A percentile compares a stretch with the other conserved stretches of the same genome.
These are phyloP conservation scores for Akanthomyces uredinophilus DNA, from an alignment of 2,329 filamentous ascomycete species.

Conservation along the genomic window DNA sequence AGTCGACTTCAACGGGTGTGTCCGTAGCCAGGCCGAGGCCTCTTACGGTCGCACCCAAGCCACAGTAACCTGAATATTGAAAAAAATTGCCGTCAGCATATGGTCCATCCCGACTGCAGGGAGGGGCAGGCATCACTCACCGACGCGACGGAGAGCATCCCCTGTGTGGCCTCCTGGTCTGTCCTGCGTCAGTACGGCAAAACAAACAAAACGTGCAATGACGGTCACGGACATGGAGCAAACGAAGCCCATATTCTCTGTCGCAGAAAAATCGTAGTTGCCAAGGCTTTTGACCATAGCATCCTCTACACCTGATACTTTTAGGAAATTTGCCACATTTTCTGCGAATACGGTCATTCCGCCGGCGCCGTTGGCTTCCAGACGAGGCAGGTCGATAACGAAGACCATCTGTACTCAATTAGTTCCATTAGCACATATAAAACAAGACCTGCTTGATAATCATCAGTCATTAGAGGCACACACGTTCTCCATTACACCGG, in stretches of 20 bases:
- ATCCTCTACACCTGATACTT: slow-evolving; percentile 59
- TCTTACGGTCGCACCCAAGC: slow-evolving; percentile 63
- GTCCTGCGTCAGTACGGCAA: slow-evolving; percentile 17
- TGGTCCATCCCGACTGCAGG: neutral
- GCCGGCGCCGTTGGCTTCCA: slow-evolving; percentile 30
- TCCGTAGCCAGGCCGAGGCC: slow-evolving; percentile 56
- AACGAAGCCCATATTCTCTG: slow-evolving; percentile 69
- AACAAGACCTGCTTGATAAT: neutral
- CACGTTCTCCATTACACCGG: slow-evolving; percentile 79
- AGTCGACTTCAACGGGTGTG: slow-evolving; percentile 62
- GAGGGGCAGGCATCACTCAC: slow-evolving; percentile 22
- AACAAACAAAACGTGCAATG: neutral
- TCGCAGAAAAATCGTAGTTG: slow-evolving; percentile 77
- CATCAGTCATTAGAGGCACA: neutral
- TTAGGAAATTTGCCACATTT: slow-evolving; percentile 66
- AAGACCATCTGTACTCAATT: slow-evolving; percentile 60
- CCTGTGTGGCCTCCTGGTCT: slow-evolving; percentile 33
- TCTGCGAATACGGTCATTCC: slow-evolving; percentile 53
- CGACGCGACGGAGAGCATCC: slow-evolving; percentile 25
- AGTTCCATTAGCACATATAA: neutral
- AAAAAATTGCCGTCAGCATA: neutral
- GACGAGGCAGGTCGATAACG: slow-evolving; percentile 79
- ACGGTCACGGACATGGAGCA: slow-evolving; percentile 65
- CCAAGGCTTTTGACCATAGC: slow-evolving; percentile 62
- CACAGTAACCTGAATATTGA: slow-evolving; percentile 59